phyloP scores from a whole-genome alignment of 2,329 filamentous ascomycete species.

The Ophiostoma angusticollis region DNA sequence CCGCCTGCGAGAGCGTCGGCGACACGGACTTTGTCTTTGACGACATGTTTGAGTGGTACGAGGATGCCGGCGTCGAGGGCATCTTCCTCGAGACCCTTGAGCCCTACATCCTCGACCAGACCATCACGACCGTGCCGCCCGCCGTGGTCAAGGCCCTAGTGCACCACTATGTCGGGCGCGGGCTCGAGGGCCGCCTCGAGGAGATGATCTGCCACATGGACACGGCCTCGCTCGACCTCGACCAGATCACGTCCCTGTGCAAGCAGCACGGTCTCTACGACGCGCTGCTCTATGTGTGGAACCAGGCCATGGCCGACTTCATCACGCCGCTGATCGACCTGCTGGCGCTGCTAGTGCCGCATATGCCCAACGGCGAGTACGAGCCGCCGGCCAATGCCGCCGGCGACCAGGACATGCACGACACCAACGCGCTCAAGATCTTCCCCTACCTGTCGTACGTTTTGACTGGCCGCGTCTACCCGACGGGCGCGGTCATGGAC shows the following conservation, averaged over 20 bases:
- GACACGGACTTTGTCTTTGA: conserved; percentile 81
- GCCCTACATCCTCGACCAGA: conserved; percentile 69
- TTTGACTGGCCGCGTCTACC: conserved; percentile 82
- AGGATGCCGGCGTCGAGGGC: conserved; percentile 58
- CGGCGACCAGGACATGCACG: conserved; percentile 47
- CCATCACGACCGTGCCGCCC: conserved; percentile 65
- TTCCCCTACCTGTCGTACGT: conserved; percentile 92
- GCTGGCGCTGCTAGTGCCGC: conserved; percentile 50
- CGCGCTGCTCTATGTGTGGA: conserved; percentile 94
- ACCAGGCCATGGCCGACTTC: conserved; percentile 76
- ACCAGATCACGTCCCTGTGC: conserved; percentile 82
- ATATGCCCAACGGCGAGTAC: conserved; percentile 40
- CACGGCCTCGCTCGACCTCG: conserved; percentile 80
- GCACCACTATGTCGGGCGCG: conserved; percentile 62
- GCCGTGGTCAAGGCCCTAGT: conserved; percentile 78
- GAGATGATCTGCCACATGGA: conserved; percentile 92
- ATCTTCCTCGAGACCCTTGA: conserved; percentile 84
- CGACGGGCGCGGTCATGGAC: conserved; percentile 62
- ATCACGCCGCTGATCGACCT: conserved; percentile 83
- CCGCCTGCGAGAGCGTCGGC: conserved; percentile 64
- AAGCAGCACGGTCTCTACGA: conserved; percentile 89
- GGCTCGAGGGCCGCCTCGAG: conserved; percentile 67
- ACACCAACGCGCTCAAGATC: conserved; percentile 70
- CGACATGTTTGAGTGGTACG: conserved; percentile 80
- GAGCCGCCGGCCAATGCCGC: conserved; percentile 31